Percentiles rank a stretch among this genome's conserved stretches.
Conservation (phyloP, 495 filamentous ascomycete species). For the Hypoxylon trugodes region DNA sequence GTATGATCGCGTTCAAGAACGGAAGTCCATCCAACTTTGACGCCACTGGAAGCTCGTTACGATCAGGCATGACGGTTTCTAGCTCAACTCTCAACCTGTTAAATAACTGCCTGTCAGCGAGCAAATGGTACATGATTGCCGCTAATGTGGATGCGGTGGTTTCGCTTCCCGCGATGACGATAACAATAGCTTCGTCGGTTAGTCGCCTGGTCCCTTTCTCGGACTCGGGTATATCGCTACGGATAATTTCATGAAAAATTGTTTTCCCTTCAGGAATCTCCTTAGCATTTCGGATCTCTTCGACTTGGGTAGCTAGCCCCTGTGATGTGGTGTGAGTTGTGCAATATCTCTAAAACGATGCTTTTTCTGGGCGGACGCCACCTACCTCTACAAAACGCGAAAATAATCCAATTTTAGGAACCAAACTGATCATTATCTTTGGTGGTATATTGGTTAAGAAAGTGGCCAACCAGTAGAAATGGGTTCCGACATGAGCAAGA, state of each 20-base stretch:
- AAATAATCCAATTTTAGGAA: slow-evolving; percentile 17
- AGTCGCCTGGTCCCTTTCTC: slow-evolving; percentile 41
- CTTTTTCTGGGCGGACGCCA: neutral
- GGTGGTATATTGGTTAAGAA: slow-evolving; percentile 2
- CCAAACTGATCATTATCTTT: slow-evolving; percentile 6
- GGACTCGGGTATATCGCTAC: slow-evolving; percentile 36
- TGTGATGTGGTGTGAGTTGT: slow-evolving; percentile 3
- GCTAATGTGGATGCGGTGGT: slow-evolving; percentile 41
- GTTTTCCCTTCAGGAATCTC: slow-evolving; percentile 40
- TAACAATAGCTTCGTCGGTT: slow-evolving; percentile 43
- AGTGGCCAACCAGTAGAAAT: slow-evolving; percentile 12
- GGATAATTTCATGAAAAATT: slow-evolving; percentile 46
- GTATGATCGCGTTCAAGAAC: slow-evolving; percentile 53
- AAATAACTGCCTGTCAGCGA: slow-evolving; percentile 28
- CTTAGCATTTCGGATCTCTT: slow-evolving; percentile 21
- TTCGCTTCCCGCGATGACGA: slow-evolving; percentile 39
- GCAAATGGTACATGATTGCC: slow-evolving; percentile 43
- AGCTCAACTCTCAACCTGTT: slow-evolving; percentile 43
- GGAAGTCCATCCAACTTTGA: slow-evolving; percentile 58
- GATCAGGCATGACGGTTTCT: slow-evolving; percentile 23
- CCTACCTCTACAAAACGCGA: slow-evolving; percentile 22
- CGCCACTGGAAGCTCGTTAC: slow-evolving; percentile 42
- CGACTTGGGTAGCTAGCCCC: slow-evolving; percentile 16
- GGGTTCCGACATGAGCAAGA: slow-evolving; percentile 24
- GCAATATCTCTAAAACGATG: neutral